Evolutionary conservation across 345 rosid genomes (phyloP).

Genomic region (Acer negundo): DNA sequence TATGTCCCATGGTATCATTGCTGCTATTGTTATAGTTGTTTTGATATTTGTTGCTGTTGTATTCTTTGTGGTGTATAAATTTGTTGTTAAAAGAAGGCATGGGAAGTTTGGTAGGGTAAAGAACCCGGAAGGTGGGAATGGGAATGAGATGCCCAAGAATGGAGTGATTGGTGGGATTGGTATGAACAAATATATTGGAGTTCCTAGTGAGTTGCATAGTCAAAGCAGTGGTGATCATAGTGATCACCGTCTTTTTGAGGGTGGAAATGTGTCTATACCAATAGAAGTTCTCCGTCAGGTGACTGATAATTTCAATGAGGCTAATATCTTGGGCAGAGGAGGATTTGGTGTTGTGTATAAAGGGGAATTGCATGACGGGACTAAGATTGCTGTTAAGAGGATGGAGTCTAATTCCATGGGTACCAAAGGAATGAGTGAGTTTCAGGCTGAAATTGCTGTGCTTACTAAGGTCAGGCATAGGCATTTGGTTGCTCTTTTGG

Average conservation of each 20-base stretch:
- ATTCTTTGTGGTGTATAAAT: slow-evolving; percentile 52
- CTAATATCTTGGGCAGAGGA: slow-evolving; percentile 74
- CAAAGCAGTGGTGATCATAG: slow-evolving; percentile 62
- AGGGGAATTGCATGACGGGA: slow-evolving; percentile 87
- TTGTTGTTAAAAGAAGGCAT: slow-evolving; percentile 37
- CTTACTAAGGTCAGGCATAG: slow-evolving; percentile 88
- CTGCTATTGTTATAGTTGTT: slow-evolving; percentile 46
- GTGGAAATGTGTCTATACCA: slow-evolving; percentile 62
- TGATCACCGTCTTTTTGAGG: slow-evolving; percentile 54
- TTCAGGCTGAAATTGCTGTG: slow-evolving; percentile 86
- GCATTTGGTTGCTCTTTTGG: slow-evolving; percentile 81
- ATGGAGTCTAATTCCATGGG: slow-evolving; percentile 67
- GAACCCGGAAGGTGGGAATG: slow-evolving; percentile 46
- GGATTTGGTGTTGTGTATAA: slow-evolving; percentile 90
- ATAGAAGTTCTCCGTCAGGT: slow-evolving; percentile 71
- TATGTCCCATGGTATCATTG: slow-evolving; percentile 41
- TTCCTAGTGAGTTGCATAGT: slow-evolving; percentile 48
- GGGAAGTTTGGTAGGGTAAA: slow-evolving; percentile 41
- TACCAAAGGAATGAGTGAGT: slow-evolving; percentile 75
- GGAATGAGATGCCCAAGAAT: slow-evolving; percentile 35
- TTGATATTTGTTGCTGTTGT: slow-evolving; percentile 46
- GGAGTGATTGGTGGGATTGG: slow-evolving; percentile 25
- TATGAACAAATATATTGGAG: slow-evolving; percentile 38
- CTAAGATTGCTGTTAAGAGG: slow-evolving; percentile 81
- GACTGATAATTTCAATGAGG: slow-evolving; percentile 68